Percentiles rank a stretch among this genome's conserved stretches.
Conservation (phyloP, 306 rosid species). For the Cicer judaicum region DNA sequence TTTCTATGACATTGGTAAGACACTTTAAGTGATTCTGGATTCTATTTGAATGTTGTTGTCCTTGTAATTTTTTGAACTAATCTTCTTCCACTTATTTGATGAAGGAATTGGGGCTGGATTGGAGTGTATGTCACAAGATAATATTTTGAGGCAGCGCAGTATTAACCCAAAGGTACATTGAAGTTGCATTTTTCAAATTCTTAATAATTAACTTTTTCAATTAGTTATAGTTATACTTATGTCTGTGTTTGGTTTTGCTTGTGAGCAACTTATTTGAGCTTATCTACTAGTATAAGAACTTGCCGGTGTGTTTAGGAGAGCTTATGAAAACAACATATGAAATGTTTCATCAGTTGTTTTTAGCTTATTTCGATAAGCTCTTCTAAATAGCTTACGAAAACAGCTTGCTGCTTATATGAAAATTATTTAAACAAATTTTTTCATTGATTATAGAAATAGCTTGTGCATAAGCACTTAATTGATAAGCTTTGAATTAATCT, state of each 20-base stretch:
- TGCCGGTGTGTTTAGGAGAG: not conserved
- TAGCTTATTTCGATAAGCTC: not conserved
- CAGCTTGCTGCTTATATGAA: no score
- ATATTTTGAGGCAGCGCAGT: constrained; percentile 36
- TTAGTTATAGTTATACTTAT: not conserved
- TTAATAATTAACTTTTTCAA: not conserved
- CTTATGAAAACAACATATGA: not conserved
- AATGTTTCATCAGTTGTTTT: not conserved
- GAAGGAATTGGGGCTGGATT: constrained; percentile 91
- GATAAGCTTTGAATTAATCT: not conserved
- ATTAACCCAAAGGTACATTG: constrained; percentile 65
- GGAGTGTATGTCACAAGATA: constrained; percentile 73
- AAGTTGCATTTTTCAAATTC: constrained; percentile 16
- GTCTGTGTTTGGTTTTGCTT: not conserved
- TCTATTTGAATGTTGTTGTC: not conserved
- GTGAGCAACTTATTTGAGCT: not conserved
- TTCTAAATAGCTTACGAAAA: not conserved
- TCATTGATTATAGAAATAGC: no score
- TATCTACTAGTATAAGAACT: not conserved
- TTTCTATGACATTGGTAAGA: constrained; percentile 77
- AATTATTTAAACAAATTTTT: no score
- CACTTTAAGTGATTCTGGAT: constrained; percentile 25
- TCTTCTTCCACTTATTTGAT: constrained; percentile 37
- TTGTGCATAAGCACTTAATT: not conserved
- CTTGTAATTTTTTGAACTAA: constrained; percentile 19